Percentiles rank a stretch among this genome's conserved stretches.
phyloP scores from a whole-genome alignment of 2,329 filamentous ascomycete species.

The Thielaviopsis cerberus region DNA sequence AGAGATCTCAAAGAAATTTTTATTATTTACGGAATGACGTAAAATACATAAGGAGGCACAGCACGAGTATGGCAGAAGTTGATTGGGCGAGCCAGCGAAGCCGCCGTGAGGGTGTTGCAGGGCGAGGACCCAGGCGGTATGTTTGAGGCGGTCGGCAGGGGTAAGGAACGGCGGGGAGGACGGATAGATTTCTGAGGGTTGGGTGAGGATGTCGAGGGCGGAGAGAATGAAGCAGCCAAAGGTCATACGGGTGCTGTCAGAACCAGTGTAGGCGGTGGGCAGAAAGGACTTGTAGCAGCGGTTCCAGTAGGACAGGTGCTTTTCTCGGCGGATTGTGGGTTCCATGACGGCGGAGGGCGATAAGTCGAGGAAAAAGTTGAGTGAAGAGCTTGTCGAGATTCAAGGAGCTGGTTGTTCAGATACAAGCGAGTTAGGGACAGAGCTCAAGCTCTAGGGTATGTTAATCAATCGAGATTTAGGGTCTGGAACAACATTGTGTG shows the following conservation, averaged over 20 bases:
- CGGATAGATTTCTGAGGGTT: conserved; percentile 28
- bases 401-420: too few species aligned
- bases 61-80: conserved; percentile 27
- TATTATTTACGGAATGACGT: too few species aligned
- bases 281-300: conserved; percentile 69
- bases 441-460: too few species aligned
- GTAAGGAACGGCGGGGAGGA: conserved; percentile 28
- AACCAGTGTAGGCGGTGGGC: conserved; percentile 66
- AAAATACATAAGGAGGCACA: too few species aligned
- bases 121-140: conserved; percentile 62
- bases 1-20: too few species aligned
- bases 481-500: too few species aligned
- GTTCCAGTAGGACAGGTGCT: conserved; percentile 81
- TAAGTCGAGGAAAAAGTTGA: too few species aligned
- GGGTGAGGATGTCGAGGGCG: conserved; percentile 62
- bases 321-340: conserved; percentile 32
- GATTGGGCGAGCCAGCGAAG: conserved; percentile 67
- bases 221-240: conserved; percentile 79
- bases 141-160: conserved; percentile 23
- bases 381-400: too few species aligned
- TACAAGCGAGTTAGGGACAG: too few species aligned
- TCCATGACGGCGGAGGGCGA: background rate
- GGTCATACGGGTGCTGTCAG: conserved; percentile 78
- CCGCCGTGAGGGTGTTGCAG: conserved; percentile 76
- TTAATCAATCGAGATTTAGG: too few species aligned